Conservation (phyloP, 768 basidiomycete genomes). For the Leccinum rimulosum region DNA sequence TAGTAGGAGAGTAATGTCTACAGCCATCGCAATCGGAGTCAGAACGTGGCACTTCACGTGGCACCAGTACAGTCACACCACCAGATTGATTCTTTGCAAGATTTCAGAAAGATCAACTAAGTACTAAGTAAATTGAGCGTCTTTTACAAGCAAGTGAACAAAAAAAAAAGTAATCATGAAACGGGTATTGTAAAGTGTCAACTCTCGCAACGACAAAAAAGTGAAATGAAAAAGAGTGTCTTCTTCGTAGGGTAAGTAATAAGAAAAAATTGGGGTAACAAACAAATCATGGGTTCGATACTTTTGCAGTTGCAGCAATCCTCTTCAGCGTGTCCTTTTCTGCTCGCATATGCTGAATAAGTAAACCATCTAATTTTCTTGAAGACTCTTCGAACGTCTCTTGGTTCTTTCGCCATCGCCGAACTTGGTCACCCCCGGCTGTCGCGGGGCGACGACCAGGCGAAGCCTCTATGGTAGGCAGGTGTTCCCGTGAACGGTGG, state of each 20-base stretch:
- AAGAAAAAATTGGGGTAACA: not conserved
- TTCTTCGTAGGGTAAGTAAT: constrained; percentile 18
- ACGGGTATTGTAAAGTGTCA: constrained; percentile 26
- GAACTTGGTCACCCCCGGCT: constrained; percentile 22
- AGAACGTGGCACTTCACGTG: constrained; percentile 32
- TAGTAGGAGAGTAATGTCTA: constrained; percentile 7
- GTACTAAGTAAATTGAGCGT: constrained; percentile 22
- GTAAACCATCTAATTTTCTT: constrained; percentile 72
- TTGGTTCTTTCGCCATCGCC: constrained; percentile 32
- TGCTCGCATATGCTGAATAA: constrained; percentile 78
- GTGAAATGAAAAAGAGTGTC: constrained; percentile 1
- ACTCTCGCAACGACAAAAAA: constrained; percentile 8
- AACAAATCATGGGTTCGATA: constrained; percentile 26
- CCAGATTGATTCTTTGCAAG: constrained; percentile 1
- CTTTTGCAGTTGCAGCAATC: constrained; percentile 55
- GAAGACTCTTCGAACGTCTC: constrained; percentile 52
- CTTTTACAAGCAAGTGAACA: constrained; percentile 26
- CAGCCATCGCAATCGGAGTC: constrained; percentile 33
- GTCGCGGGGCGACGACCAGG: constrained; percentile 17
- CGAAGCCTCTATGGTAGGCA: constrained; percentile 18
- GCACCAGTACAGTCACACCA: constrained; percentile 6
- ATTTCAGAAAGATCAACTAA: constrained; percentile 11
- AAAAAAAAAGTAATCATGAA: constrained; percentile 15
- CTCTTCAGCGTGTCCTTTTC: constrained; percentile 78
- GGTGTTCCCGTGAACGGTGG: constrained; percentile 44